A percentile compares a stretch with the other conserved stretches of the same genome.
phyloP scores from a whole-genome alignment of 148 eudicot genomes.

The Fagopyrum homotropicum region DNA sequence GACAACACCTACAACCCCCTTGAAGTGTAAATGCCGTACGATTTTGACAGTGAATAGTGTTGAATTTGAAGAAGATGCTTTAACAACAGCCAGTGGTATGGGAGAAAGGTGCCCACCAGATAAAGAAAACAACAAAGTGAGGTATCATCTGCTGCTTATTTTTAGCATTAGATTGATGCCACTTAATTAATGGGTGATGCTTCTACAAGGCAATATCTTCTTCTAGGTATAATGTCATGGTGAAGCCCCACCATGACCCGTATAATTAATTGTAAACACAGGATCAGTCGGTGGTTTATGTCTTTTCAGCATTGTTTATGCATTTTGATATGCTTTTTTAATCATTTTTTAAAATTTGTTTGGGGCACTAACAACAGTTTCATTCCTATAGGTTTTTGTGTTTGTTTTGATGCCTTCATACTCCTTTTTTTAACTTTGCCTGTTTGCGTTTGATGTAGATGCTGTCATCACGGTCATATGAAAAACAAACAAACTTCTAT shows the following conservation, averaged over 20 bases:
- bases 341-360: neutral
- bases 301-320: neutral
- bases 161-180: neutral
- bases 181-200: neutral
- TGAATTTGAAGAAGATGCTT: neutral
- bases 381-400: slow-evolving; percentile 1
- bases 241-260: neutral
- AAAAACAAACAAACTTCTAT: neutral
- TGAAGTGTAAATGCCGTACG: neutral
- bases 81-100: neutral
- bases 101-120: neutral
- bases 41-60: neutral
- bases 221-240: slow-evolving; percentile 2
- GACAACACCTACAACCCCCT: neutral
- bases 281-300: neutral
- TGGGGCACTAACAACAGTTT: neutral
- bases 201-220: neutral
- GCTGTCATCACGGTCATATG: neutral
- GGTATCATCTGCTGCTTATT: neutral
- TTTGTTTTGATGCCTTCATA: neutral
- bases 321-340: neutral
- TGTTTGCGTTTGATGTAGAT: neutral
- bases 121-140: neutral
- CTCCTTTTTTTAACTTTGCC: neutral
- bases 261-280: slow-evolving; percentile 1